Evolutionary conservation across 441 rosid genomes (phyloP), one percentile per base, ranked within the genome.

Genomic region (Jatropha podagrica): DNA sequence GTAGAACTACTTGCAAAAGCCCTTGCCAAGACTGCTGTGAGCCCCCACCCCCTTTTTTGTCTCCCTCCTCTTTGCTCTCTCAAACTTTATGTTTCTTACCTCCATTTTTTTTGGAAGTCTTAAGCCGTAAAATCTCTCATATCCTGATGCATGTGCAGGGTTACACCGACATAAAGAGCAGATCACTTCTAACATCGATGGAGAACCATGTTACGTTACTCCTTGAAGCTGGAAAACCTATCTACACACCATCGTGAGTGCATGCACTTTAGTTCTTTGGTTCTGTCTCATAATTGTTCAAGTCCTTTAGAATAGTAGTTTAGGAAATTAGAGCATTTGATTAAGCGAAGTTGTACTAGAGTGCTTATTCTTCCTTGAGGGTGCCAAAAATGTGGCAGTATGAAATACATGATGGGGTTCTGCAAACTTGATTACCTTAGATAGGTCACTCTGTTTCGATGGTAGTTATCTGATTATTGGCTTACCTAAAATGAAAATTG

Each of bases 1-100:
- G 94, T 87, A 58, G 97, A 87, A 66, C 82, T 93, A 76, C 97
- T 95, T 63, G 86, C 98, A 27, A 95, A 95, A 88, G 98, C 98
- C 79, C 90, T 95, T 58, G 98, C 99, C 38, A 91, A 91, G 81
- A 85, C 93, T 26, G 86, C 89, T 77, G 99, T 95, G 79, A 75
- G 96, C 76, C 62, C 5, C 27, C 67, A 48, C 78, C 52, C 49
- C n/a, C 18, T 40, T 48, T 32, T 63, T 42, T 74, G 5, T 60
- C 59, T 64, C n/a, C 20, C 68, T 52, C 7, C 46, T 52, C 5
- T 17, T 17, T 5, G 7, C 20, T 18, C n/a, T 42, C 46, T 42
- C 46, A 42, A 42, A 42, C 6, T 42, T 42, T 4, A 42, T 42
- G 46, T 1, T 42, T 42, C 4, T 32, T 32, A 42, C 46, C 46